These are phyloP conservation scores for Mycosarcoma mackinlayi DNA, from an alignment of 1,284 basidiomycete species.

Conservation along the genomic window DNA sequence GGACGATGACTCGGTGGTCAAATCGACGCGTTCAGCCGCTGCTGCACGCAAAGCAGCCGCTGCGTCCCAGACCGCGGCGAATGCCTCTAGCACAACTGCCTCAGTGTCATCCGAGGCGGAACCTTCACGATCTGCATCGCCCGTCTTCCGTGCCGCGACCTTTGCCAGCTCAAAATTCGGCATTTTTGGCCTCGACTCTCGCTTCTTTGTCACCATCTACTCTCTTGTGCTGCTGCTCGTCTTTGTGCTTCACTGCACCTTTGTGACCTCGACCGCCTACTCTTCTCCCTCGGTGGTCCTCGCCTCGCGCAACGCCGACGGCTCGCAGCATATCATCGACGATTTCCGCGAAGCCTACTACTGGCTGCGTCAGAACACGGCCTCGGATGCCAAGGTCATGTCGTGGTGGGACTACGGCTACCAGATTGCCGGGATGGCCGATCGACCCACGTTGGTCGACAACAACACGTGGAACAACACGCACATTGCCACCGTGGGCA, in stretches of 20 bases:
- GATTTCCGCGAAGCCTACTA: conserved; percentile 99
- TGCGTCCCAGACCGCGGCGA: no score
- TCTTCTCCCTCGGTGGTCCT: conserved; percentile 98
- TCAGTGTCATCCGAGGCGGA: conserved; percentile 17
- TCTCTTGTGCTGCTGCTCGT: conserved; percentile 83
- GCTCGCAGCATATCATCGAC: conserved; percentile 93
- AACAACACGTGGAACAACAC: conserved; percentile 99
- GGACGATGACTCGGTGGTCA: conserved; percentile 55
- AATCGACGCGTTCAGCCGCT: conserved; percentile 66
- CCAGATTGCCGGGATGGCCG: conserved; percentile 98
- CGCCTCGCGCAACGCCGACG: conserved; percentile 82
- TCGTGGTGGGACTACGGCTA: conserved; percentile 99
- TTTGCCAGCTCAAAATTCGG: conserved; percentile 71
- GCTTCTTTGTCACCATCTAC: conserved; percentile 80
- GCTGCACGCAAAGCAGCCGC: conserved; percentile 64
- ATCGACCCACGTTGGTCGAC: conserved; percentile 95
- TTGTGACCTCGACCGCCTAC: conserved; percentile 93
- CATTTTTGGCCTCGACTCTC: conserved; percentile 86
- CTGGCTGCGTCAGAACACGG: conserved; percentile 96
- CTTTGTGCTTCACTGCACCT: conserved; percentile 89
- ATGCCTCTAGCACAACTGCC: no score
- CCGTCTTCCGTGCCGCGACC: conserved; percentile 23
- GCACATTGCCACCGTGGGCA: conserved; percentile 70
- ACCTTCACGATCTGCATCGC: conserved; percentile 19
- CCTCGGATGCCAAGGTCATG: conserved; percentile 91